Evolutionary conservation across 805 yeast species (phyloP).

Genomic region (Pichia insulana): DNA sequence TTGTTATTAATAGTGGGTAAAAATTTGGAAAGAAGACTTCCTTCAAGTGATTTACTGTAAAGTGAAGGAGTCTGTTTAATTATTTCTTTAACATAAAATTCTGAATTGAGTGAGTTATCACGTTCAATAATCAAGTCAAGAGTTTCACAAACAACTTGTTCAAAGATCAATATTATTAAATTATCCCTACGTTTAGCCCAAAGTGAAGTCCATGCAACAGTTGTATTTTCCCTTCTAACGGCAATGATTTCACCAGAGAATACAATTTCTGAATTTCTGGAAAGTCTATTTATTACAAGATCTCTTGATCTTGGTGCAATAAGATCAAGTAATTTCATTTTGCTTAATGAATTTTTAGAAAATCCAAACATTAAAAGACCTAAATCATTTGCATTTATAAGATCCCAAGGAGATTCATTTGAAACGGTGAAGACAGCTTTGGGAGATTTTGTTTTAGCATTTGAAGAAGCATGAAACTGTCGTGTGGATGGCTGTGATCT

Average conservation of each 20-base stretch:
- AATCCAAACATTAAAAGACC: conserved; percentile 85
- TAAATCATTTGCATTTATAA: conserved; percentile 80
- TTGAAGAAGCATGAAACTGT: conserved; percentile 51
- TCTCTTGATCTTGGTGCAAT: conserved; percentile 69
- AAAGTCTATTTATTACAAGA: conserved; percentile 53
- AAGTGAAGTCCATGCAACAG: conserved; percentile 73
- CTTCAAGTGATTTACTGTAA: conserved; percentile 12
- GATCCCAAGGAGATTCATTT: conserved; percentile 63
- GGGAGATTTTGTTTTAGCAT: conserved; percentile 62
- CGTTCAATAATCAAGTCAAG: conserved; percentile 46
- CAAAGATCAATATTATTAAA: conserved; percentile 74
- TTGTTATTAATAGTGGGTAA: conserved; percentile 19
- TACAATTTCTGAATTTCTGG: conserved; percentile 38
- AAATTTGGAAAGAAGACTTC: conserved; percentile 9
- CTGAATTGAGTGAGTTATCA: conserved; percentile 15
- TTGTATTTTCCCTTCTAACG: conserved; percentile 56
- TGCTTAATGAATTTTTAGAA: conserved; percentile 51
- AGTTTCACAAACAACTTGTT: conserved; percentile 71
- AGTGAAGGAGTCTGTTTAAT: conserved; percentile 15
- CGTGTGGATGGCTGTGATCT: conserved; percentile 8
- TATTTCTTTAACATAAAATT: conserved; percentile 7
- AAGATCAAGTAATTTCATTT: conserved; percentile 63
- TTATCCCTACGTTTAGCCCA: conserved; percentile 80
- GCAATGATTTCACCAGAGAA: conserved; percentile 84
- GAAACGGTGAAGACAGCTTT: conserved; percentile 83